phyloP scores from a whole-genome alignment of 345 rosid species.

The Euclidium syriacum region DNA sequence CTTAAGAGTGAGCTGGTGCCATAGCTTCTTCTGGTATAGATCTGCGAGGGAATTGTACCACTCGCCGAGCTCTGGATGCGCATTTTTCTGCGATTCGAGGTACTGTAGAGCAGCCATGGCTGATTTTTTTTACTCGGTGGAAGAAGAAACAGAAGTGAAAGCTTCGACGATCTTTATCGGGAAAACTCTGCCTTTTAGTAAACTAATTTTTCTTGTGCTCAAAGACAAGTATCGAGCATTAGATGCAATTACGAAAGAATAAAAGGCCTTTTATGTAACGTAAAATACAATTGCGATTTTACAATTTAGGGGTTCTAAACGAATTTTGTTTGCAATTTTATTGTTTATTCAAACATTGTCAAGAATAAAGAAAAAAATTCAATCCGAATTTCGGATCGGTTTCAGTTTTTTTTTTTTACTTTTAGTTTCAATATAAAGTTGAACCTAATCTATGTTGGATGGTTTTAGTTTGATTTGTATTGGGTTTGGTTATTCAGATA shows the following conservation, averaged over 20 bases:
- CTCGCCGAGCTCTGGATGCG: constrained; percentile 74
- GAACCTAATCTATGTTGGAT: no score
- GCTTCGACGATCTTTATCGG: constrained; percentile 21
- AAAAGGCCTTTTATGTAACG: not conserved
- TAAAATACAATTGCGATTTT: not conserved
- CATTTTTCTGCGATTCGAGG: constrained; percentile 58
- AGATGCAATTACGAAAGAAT: not conserved
- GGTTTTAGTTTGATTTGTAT: no score
- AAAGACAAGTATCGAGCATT: constrained; percentile 21
- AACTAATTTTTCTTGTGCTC: constrained; percentile 30
- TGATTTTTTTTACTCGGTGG: not conserved
- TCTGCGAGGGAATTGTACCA: constrained; percentile 96
- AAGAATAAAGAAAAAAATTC: no score
- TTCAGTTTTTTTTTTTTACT: no score
- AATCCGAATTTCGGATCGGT: no score
- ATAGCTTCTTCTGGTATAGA: constrained; percentile 95
- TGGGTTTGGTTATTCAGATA: no score
- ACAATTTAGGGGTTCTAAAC: not conserved
- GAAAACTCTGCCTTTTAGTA: constrained; percentile 23
- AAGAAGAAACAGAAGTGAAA: not conserved
- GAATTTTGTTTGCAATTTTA: no score
- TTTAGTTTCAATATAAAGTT: no score
- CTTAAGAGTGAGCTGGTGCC: constrained; percentile 97
- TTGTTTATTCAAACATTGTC: no score
- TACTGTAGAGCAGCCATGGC: constrained; percentile 86